Evolutionary conservation across 768 basidiomycete species (phyloP).

Genomic region (Tricholoma flavovirens): DNA sequence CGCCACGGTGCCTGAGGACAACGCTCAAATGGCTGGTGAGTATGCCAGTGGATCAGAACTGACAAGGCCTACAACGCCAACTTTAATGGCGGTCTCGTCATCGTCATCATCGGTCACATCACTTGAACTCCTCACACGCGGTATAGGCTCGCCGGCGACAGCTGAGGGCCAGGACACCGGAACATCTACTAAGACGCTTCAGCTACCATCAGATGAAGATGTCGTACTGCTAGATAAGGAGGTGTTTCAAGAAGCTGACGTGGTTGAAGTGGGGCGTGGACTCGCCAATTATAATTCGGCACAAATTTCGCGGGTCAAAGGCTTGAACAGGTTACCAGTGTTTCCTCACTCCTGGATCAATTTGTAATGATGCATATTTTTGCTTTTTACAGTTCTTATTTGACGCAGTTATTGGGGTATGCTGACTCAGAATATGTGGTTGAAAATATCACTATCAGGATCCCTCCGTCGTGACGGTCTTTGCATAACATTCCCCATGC

Average conservation of each 20-base stretch:
- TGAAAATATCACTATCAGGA: conserved; percentile 83
- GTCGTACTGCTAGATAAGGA: conserved; percentile 20
- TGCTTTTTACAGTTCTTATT: conserved; percentile 54
- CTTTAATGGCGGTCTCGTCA: conserved; percentile 34
- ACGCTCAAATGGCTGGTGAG: conserved; percentile 19
- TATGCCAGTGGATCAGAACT: conserved; percentile 35
- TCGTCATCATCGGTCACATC: conserved; percentile 41
- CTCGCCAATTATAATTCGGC: conserved; percentile 94
- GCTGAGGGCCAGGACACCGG: conserved; percentile 17
- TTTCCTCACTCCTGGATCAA: not conserved
- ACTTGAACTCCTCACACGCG: conserved; percentile 38
- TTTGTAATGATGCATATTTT: conserved; percentile 11
- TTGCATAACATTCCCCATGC: not conserved
- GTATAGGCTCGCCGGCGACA: conserved; percentile 33
- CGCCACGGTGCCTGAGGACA: conserved; percentile 18
- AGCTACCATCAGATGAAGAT: conserved; percentile 27
- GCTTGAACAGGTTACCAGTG: conserved; percentile 76
- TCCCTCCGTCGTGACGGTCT: conserved; percentile 34
- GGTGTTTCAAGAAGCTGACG: conserved; percentile 49
- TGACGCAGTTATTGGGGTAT: conserved; percentile 81
- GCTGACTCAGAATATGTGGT: conserved; percentile 97
- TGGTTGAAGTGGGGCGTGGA: conserved; percentile 89
- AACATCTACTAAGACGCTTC: conserved; percentile 10
- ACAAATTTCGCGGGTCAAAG: conserved; percentile 84
- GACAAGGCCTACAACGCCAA: conserved; percentile 56